These are phyloP conservation scores for Fonsecaea monophora DNA, from an alignment of 2,329 filamentous ascomycete genomes.

Conservation along the genomic window DNA sequence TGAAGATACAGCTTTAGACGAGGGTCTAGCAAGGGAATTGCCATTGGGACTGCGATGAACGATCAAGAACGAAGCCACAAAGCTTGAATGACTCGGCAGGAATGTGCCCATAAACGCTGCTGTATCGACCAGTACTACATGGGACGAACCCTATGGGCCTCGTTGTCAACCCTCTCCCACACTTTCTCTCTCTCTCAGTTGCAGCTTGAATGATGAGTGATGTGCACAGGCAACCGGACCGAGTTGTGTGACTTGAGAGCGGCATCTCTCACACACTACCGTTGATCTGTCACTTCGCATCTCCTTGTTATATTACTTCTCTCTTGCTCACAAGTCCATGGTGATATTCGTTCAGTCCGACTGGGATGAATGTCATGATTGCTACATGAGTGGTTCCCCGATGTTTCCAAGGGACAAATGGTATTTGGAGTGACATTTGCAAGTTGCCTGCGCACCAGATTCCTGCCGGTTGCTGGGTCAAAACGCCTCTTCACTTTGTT, in stretches of 20 bases:
- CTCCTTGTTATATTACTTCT: background rate
- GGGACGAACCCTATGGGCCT: background rate
- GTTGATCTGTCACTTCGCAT: background rate
- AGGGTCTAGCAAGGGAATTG: background rate
- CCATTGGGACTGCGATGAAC: background rate
- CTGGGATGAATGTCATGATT: background rate
- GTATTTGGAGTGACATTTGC: background rate
- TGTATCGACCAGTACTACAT: background rate
- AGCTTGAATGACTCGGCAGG: background rate
- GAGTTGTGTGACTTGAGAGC: conserved; percentile 4
- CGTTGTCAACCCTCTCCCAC: background rate
- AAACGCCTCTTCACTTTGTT: background rate
- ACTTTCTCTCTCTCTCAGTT: background rate
- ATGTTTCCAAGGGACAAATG: background rate
- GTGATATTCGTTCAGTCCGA: background rate
- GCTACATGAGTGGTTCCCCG: background rate
- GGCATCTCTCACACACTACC: background rate
- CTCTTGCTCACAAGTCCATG: background rate
- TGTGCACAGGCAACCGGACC: conserved; percentile 2
- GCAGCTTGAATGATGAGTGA: conserved; percentile 2
- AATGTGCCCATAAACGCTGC: background rate
- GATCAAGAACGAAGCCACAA: background rate
- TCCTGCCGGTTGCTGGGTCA: conserved; percentile 33
- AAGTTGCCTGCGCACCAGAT: conserved; percentile 16
- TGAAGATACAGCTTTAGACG: conserved; percentile 14